Evolutionary conservation across 345 rosid genomes (phyloP).

Genomic region (Eucalyptus pumila): DNA sequence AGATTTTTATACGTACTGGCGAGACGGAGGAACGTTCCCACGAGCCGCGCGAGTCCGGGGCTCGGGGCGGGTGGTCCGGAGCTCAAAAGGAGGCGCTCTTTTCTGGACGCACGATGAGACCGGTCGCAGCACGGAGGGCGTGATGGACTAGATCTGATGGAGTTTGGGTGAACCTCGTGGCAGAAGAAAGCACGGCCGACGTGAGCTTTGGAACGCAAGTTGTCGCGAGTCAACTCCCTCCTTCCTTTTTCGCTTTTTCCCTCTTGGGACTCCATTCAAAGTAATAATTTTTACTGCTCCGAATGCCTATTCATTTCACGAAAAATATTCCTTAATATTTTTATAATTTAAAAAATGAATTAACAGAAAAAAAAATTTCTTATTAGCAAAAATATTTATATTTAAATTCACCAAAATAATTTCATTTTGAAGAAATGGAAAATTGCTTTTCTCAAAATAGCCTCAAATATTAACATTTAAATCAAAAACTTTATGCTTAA

Average conservation of each 20-base stretch:
- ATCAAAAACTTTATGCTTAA: too few relatives aligned
- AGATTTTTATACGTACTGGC: not conserved
- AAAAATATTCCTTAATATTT: not conserved
- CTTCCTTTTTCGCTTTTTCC: not conserved
- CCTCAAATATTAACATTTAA: not conserved
- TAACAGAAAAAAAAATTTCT: accelerated
- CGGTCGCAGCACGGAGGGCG: not conserved
- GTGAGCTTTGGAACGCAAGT: not conserved
- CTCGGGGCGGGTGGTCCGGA: not conserved
- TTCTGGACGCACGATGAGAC: not conserved
- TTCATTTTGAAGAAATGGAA: too few relatives aligned
- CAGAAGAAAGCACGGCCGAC: not conserved
- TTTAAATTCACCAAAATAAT: too few relatives aligned
- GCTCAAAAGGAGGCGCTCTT: not conserved
- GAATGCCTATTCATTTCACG: too few relatives aligned
- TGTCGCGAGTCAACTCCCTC: not conserved
- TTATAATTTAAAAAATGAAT: not conserved
- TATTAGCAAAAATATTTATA: too few relatives aligned
- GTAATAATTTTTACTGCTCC: not conserved
- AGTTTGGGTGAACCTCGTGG: not conserved
- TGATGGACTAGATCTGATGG: not conserved
- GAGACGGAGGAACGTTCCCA: not conserved
- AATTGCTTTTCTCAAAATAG: not conserved
- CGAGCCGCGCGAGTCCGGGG: not conserved
- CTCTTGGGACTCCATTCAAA: not conserved